These are phyloP conservation scores for Trametes elegans DNA, from an alignment of 768 basidiomycete species.

Conservation along the genomic window DNA sequence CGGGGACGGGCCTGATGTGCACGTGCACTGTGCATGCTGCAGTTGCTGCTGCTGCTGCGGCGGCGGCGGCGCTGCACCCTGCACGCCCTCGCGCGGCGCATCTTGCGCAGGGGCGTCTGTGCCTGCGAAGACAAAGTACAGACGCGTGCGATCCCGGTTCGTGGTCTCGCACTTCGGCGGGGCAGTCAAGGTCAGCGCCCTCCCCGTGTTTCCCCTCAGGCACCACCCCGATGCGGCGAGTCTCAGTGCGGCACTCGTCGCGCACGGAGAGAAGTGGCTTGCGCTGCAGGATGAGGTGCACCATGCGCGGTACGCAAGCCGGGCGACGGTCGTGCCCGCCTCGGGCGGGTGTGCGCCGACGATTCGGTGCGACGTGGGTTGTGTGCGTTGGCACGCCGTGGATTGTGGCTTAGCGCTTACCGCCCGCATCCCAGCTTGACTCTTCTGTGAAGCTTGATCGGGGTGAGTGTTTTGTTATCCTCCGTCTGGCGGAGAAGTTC, in stretches of 20 bases:
- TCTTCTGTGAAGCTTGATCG: background rate
- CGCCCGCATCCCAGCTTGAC: background rate
- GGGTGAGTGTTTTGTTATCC: background rate
- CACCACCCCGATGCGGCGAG: conserved; percentile 44
- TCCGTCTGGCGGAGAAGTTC: no score
- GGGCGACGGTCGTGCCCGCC: conserved; percentile 28
- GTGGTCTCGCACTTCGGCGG: conserved; percentile 45
- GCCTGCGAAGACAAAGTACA: conserved; percentile 32
- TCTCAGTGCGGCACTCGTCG: conserved; percentile 39
- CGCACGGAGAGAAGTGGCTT: conserved; percentile 55
- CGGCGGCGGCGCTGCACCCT: conserved; percentile 13
- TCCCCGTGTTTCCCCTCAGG: conserved; percentile 52
- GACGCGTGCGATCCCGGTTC: conserved; percentile 35
- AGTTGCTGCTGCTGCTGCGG: no score
- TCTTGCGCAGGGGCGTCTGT: background rate
- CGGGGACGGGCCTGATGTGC: conserved; percentile 38
- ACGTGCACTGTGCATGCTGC: background rate
- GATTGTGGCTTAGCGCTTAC: conserved; percentile 19
- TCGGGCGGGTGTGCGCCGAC: conserved; percentile 31
- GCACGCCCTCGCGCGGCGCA: no score
- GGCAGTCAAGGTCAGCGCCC: conserved; percentile 44
- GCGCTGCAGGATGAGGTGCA: conserved; percentile 50
- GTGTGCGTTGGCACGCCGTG: background rate
- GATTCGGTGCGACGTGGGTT: conserved; percentile 46
- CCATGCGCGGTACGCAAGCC: conserved; percentile 53